Base-by-base conservation (phyloP, 2,329 filamentous ascomycete species). In the Raffaelea ambrosiae region DNA sequence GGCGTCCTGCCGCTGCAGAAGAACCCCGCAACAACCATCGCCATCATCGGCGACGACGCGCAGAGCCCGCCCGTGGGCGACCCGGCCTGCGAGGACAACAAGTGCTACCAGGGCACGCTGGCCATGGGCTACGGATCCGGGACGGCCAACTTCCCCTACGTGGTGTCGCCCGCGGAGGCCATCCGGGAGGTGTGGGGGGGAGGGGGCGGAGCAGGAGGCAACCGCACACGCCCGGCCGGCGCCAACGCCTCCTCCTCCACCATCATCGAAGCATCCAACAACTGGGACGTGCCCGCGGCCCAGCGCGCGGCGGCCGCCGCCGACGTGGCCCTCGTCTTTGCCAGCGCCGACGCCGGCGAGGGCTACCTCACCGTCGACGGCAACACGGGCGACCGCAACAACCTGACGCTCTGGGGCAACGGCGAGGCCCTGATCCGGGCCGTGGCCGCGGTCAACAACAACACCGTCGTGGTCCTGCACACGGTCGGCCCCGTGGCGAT, bases 391-490 rank as follows among this genome's bases (percentile, higher is more conserved):
- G 91, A 97, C 64, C 84, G 93, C 47, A 89, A 90, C 59, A 96
- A 98, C 67, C 73, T 98, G 35, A 95, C 89, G 0, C 72, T 95
- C 0, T 97, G 91, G 91, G 74, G 83, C 51, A 76, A 82, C 50
- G 90, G 88, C 38, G 88, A 97, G 46, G 73, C 76, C 1, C 68
- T 97, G 48, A 85, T 97, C 66, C 77, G 84, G 65, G 88, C 84
- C 43, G 87, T 95, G 11, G 82, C 88, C 1, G 73, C 81, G 8
- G 62, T 81, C 52, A 90, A 84, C 72, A 81, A 84, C 69, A 95
- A 96, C 74, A 95, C 89, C 11, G 84, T 97, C 51, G 87, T 97
- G n/a, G 80, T 96, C 49, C 84, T 97, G 50, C 91, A 97, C 70
- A 88, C 86, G 1, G 79, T 83, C 3, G 89, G 89, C 0, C 81